phyloP scores from a whole-genome alignment of 129 eudicot species.

The Centaurea solstitialis region DNA sequence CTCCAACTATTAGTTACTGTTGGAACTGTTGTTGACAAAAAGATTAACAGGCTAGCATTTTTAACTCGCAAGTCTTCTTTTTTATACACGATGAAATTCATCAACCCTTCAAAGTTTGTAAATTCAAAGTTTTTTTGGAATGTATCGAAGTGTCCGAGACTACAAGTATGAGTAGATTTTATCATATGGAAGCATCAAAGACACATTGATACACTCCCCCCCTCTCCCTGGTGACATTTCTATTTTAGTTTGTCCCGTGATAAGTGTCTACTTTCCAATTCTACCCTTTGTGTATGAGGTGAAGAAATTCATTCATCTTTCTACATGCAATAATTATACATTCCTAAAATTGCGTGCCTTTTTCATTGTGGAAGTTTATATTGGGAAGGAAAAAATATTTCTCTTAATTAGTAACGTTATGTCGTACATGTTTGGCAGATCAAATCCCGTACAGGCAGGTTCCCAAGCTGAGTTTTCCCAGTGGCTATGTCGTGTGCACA shows the following conservation, averaged over 20 bases:
- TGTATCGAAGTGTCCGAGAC: neutral
- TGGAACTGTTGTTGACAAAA: neutral
- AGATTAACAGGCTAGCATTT: neutral
- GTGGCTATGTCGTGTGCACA: constrained; percentile 89
- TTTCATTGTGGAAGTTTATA: too few species aligned
- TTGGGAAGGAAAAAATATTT: neutral
- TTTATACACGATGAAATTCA: neutral
- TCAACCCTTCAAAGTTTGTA: neutral
- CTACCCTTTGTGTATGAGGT: too few species aligned
- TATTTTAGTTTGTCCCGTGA: too few species aligned
- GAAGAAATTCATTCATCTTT: too few species aligned
- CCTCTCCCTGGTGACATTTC: too few species aligned
- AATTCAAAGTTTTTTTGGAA: constrained; percentile 1
- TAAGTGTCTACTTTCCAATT: too few species aligned
- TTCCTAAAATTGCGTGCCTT: too few species aligned
- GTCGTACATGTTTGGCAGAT: constrained; percentile 42
- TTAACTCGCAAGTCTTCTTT: neutral
- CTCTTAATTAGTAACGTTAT: neutral
- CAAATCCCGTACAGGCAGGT: constrained; percentile 81
- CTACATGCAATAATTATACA: too few species aligned
- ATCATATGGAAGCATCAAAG: neutral
- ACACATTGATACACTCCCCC: constrained; percentile 3
- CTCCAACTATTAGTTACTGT: neutral
- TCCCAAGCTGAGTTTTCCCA: constrained; percentile 90
- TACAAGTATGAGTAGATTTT: neutral